Percentiles rank a stretch among this genome's conserved stretches.
These are phyloP conservation scores for Cyberlindnera euphorbiiphila DNA, from an alignment of 805 yeast species.

Conservation along the genomic window DNA sequence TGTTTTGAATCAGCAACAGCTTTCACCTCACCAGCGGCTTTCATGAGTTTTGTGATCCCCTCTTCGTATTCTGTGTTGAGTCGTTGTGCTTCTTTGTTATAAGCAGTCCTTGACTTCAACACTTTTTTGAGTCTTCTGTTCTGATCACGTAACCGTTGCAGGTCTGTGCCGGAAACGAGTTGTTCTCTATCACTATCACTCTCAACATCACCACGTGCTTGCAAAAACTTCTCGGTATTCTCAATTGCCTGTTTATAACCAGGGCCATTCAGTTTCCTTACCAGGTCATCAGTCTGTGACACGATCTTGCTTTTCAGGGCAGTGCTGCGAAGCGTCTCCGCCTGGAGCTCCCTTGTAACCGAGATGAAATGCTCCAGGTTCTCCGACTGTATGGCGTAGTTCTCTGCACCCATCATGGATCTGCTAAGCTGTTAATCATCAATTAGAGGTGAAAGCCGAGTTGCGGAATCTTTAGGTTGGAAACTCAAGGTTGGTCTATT, in stretches of 20 bases:
- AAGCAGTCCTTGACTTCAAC: constrained; percentile 7
- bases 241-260: constrained; percentile 8
- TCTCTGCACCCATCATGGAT: constrained; percentile 19
- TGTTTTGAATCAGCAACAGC: constrained; percentile 2
- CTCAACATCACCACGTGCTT: neutral
- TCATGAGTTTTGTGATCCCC: constrained; percentile 10
- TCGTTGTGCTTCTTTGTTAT: constrained; percentile 7
- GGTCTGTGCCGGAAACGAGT: constrained; percentile 8
- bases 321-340: constrained; percentile 5
- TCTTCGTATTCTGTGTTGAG: constrained; percentile 19
- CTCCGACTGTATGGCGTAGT: constrained; percentile 24
- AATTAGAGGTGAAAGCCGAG: no score
- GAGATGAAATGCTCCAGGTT: constrained; percentile 19
- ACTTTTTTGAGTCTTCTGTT: constrained; percentile 17
- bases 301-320: constrained; percentile 16
- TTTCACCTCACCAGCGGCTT: constrained; percentile 9
- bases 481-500: no score
- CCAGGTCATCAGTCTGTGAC: constrained; percentile 16
- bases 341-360: constrained; percentile 14
- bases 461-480: no score
- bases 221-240: constrained; percentile 13
- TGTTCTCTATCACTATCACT: neutral
- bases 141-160: constrained; percentile 14
- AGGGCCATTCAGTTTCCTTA: constrained; percentile 13
- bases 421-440: no score